These are phyloP conservation scores for Phytopythium vexans DNA, from an alignment of 352 stramenopile species.

Conservation along the genomic window DNA sequence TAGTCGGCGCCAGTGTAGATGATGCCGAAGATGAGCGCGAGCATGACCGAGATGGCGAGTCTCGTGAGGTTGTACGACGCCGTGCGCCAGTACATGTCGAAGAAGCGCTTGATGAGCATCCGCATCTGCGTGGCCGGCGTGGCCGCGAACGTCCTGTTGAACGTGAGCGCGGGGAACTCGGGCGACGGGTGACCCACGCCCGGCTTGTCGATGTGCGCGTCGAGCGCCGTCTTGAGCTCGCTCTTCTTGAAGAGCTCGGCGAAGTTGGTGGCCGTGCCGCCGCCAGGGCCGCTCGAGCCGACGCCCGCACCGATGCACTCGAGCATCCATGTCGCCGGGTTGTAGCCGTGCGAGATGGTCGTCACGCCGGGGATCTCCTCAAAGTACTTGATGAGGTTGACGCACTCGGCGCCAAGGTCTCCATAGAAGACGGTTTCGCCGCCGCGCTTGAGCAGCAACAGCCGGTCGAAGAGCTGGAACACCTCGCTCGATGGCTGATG, in stretches of 20 bases:
- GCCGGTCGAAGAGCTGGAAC: slow-evolving; percentile 68
- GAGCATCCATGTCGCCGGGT: slow-evolving; percentile 75
- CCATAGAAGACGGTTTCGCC: slow-evolving; percentile 64
- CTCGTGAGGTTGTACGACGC: slow-evolving; percentile 72
- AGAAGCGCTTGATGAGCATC: slow-evolving; percentile 35
- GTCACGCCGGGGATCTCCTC: slow-evolving; percentile 21
- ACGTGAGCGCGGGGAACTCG: slow-evolving; percentile 7
- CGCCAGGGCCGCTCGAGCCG: slow-evolving; percentile 5
- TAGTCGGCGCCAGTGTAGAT: slow-evolving; percentile 12
- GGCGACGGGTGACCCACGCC: slow-evolving; percentile 10
- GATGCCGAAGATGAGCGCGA: slow-evolving; percentile 2
- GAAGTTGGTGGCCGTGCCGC: slow-evolving; percentile 23
- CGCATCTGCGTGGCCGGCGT: slow-evolving; percentile 9
- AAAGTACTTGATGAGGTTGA: slow-evolving; percentile 33
- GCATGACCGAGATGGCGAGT: slow-evolving; percentile 10
- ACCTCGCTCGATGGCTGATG: slow-evolving; percentile 81
- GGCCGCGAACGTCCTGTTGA: slow-evolving; percentile 6
- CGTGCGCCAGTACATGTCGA: slow-evolving; percentile 71
- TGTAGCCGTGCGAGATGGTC: slow-evolving; percentile 14
- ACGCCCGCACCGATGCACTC: slow-evolving; percentile 19
- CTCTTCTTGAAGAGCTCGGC: slow-evolving; percentile 14
- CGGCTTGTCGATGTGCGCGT: slow-evolving; percentile 5
- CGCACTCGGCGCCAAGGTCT: slow-evolving; percentile 37
- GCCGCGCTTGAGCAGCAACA: slow-evolving; percentile 64
- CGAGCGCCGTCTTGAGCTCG: slow-evolving; percentile 4